Evolutionary conservation across 495 filamentous ascomycete genomes (phyloP).

Genomic region (Paragyromitra xinjiangensis): DNA sequence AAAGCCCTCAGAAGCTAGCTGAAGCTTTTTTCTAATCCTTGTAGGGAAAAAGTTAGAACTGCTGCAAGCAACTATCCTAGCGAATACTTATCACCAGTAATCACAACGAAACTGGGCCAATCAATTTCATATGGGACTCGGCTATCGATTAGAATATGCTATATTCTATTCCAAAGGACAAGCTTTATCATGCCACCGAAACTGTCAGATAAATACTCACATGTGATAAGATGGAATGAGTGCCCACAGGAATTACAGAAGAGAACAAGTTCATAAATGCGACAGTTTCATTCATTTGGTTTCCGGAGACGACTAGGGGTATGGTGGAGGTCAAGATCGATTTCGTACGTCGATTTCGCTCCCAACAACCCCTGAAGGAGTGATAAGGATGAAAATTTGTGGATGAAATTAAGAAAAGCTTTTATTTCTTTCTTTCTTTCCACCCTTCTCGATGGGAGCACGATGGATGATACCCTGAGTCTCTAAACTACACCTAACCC

Average conservation of each 20-base stretch:
- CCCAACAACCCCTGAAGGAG: too few relatives aligned
- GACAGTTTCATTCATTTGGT: too few relatives aligned
- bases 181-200: not conserved
- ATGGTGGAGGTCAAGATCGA: too few relatives aligned
- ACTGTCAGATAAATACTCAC: not conserved
- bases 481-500: slow-evolving; percentile 20
- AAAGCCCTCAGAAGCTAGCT: not conserved
- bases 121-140: not conserved
- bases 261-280: not conserved
- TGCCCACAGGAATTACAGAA: not conserved
- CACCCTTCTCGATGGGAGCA: not conserved
- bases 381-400: not conserved
- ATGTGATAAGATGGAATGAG: not conserved
- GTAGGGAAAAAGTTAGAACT: not conserved
- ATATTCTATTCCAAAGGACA: not conserved
- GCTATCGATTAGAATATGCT: not conserved
- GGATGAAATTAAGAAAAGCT: not conserved
- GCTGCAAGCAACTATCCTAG: not conserved
- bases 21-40: not conserved
- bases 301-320: too few relatives aligned
- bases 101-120: not conserved
- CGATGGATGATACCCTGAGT: not conserved
- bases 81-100: not conserved
- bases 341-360: too few relatives aligned
- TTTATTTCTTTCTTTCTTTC: not conserved